Conservation (phyloP, 441 rosid species). For the Daphne laureola region DNA sequence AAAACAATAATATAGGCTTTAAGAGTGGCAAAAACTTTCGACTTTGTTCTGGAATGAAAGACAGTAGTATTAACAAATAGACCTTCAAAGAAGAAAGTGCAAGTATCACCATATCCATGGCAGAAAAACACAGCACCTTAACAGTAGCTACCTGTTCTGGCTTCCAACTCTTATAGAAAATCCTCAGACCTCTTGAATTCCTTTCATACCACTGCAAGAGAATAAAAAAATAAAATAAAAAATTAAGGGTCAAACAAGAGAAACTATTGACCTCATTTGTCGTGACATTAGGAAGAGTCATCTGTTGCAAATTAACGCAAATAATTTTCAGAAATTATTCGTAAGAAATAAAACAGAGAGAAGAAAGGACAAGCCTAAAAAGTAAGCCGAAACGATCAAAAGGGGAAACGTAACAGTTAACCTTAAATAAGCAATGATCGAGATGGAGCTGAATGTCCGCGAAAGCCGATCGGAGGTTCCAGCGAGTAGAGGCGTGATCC, state of each 20-base stretch:
- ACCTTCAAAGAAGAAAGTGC: constrained; percentile 99
- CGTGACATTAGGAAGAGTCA: constrained; percentile 68
- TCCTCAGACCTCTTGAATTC: constrained; percentile 60
- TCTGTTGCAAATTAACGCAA: constrained; percentile 30
- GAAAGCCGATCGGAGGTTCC: constrained; percentile 73
- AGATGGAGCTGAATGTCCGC: constrained; percentile 50
- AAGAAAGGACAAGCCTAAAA: constrained; percentile 1
- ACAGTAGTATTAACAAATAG: constrained; percentile 17
- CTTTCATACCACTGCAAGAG: constrained; percentile 65
- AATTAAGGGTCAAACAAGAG: background rate
- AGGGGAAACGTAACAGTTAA: constrained; percentile 13
- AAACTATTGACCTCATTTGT: constrained; percentile 65
- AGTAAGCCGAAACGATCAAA: constrained; percentile 3
- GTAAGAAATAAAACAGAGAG: constrained; percentile 6
- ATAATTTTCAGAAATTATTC: background rate
- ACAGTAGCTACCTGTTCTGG: constrained; percentile 48
- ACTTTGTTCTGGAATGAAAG: constrained; percentile 6
- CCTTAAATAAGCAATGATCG: constrained; percentile 87
- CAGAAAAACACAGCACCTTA: constrained; percentile 61
- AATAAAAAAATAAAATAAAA: constrained; percentile 5
- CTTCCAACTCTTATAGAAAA: constrained; percentile 82
- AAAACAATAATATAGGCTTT: background rate
- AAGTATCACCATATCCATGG: constrained; percentile 96
- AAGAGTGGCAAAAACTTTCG: background rate
- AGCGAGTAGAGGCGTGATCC: constrained; percentile 69